phyloP scores from a whole-genome alignment of 768 basidiomycete genomes.

The Tulasnella sp. region DNA sequence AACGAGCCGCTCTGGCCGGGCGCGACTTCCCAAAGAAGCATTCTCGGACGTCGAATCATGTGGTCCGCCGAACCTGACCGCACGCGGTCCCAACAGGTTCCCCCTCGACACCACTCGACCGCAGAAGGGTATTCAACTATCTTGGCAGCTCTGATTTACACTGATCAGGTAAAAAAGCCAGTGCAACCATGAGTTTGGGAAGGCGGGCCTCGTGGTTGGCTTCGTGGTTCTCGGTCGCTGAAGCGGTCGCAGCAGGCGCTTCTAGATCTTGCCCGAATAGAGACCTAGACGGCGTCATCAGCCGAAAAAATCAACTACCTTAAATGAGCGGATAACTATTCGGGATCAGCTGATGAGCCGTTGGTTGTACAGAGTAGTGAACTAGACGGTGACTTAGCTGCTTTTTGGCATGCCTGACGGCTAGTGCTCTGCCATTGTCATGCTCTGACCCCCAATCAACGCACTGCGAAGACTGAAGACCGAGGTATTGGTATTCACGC shows the following conservation, averaged over 20 bases:
- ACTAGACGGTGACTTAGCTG: not conserved
- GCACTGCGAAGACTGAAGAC: not conserved
- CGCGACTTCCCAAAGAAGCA: no score
- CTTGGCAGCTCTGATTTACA: not conserved
- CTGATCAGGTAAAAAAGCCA: not conserved
- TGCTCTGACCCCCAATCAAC: not conserved
- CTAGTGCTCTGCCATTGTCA: not conserved
- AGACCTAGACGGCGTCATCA: not conserved
- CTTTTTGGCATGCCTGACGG: not conserved
- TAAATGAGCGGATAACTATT: not conserved
- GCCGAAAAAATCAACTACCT: not conserved
- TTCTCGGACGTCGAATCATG: no score
- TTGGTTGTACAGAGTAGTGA: not conserved
- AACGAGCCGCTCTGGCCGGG: not conserved
- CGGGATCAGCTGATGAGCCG: not conserved
- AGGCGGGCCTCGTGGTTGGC: not conserved
- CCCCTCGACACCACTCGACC: not conserved
- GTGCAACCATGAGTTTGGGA: not conserved
- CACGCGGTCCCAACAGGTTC: not conserved
- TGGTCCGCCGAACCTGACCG: not conserved
- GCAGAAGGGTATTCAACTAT: not conserved
- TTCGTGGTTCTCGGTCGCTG: not conserved
- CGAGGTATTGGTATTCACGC: not conserved
- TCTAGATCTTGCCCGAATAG: not conserved
- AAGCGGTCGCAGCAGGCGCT: not conserved